These are phyloP conservation scores for Xylariaceae sp. DNA, from an alignment of 2,329 filamentous ascomycete species.

Conservation along the genomic window DNA sequence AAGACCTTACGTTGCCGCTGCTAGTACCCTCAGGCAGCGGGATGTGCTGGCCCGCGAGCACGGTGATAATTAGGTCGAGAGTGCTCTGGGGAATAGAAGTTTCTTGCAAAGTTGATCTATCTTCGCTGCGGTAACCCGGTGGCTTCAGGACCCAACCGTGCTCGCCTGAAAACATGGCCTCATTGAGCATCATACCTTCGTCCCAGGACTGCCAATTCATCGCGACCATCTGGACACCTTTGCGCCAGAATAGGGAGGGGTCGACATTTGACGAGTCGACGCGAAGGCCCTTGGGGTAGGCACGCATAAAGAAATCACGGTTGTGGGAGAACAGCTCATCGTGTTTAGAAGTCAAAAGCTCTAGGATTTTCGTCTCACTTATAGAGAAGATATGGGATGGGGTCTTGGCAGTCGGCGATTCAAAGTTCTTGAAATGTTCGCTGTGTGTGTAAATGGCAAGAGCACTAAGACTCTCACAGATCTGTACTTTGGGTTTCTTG, in stretches of 20 bases:
- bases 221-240: constrained; percentile 95
- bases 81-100: constrained; percentile 52
- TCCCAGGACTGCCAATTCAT: constrained; percentile 98
- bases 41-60: constrained; percentile 77
- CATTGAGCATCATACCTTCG: constrained; percentile 92
- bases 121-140: constrained; percentile 64
- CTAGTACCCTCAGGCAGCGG: constrained; percentile 56
- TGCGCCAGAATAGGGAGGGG: constrained; percentile 86
- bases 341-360: constrained; percentile 62
- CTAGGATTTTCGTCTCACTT: constrained; percentile 74
- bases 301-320: constrained; percentile 82
- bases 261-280: constrained; percentile 94
- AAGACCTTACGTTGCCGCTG: constrained; percentile 54
- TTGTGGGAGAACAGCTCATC: constrained; percentile 86
- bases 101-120: constrained; percentile 45
- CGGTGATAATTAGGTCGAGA: constrained; percentile 69
- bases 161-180: constrained; percentile 92
- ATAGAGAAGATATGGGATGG: constrained; percentile 83
- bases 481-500: constrained; percentile 59
- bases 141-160: constrained; percentile 88
- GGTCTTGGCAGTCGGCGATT: constrained; percentile 62
- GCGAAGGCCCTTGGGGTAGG: constrained; percentile 80
- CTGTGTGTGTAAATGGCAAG: constrained; percentile 87
- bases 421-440: constrained; percentile 75
- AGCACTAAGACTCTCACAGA: constrained; percentile 71